Evolutionary conservation across 495 filamentous ascomycete species (phyloP).

Genomic region (Penicillium chermesinum): DNA sequence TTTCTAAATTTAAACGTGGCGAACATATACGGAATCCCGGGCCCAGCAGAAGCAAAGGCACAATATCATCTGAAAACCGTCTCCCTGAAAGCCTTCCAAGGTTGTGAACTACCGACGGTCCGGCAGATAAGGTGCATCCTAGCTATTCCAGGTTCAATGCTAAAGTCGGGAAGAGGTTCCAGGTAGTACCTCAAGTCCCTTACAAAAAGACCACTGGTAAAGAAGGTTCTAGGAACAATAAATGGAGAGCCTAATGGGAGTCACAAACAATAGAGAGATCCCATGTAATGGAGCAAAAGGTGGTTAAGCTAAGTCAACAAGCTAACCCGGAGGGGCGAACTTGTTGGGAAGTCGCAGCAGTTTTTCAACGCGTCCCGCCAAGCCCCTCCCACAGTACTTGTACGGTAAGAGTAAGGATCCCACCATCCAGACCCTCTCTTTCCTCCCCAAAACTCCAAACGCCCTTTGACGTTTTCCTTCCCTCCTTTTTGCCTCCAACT

Average conservation of each 20-base stretch:
- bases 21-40: neutral
- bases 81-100: no score
- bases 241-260: no score
- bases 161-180: no score
- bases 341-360: conserved; percentile 33
- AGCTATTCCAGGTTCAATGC: no score
- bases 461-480: conserved; percentile 37
- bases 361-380: conserved; percentile 44
- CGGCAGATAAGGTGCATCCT: no score
- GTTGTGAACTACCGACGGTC: no score
- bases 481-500: conserved; percentile 27
- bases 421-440: conserved; percentile 38
- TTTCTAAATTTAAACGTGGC: conserved; percentile 13
- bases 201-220: no score
- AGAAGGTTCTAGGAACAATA: no score
- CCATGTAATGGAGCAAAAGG: neutral
- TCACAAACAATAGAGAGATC: no score
- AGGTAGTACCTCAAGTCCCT: no score
- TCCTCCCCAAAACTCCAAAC: conserved; percentile 30
- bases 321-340: conserved; percentile 6
- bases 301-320: neutral
- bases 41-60: no score
- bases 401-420: conserved; percentile 32
- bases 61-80: no score
- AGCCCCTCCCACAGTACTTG: conserved; percentile 33